A percentile compares a stretch with the other conserved stretches of the same genome.
These are phyloP conservation scores for Rhodofomes roseus DNA, from an alignment of 1,284 basidiomycete genomes.

Conservation along the genomic window DNA sequence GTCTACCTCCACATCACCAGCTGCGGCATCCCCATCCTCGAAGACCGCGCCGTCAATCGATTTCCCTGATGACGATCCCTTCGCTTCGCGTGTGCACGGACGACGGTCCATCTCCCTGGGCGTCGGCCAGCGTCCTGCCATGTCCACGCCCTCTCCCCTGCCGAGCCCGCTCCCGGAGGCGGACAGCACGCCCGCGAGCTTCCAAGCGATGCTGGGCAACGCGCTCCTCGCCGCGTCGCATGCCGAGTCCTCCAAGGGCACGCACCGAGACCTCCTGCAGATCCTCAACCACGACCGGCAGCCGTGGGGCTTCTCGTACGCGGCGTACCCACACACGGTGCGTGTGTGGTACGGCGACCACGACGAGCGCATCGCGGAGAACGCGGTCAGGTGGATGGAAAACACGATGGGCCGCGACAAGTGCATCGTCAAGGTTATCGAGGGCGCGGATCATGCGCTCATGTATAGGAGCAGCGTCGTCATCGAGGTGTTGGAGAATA, in stretches of 20 bases:
- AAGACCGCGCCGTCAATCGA: constrained; percentile 14
- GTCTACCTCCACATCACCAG: constrained; percentile 23
- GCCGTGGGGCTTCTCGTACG: constrained; percentile 83
- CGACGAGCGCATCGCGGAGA: constrained; percentile 90
- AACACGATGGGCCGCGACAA: constrained; percentile 72
- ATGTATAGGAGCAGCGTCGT: constrained; percentile 90
- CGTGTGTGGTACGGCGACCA: constrained; percentile 91
- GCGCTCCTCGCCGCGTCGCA: constrained; percentile 93
- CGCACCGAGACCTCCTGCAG: constrained; percentile 86
- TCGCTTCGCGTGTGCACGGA: constrained; percentile 38
- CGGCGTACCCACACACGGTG: constrained; percentile 74
- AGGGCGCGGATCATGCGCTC: constrained; percentile 86
- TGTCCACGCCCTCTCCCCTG: constrained; percentile 48
- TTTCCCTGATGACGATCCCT: constrained; percentile 9
- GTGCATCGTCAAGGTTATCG: constrained; percentile 79
- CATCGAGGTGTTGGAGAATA: constrained; percentile 80
- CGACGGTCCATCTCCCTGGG: constrained; percentile 67
- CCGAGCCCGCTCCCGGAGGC: constrained; percentile 23
- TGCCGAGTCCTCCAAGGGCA: constrained; percentile 88
- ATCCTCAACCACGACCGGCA: constrained; percentile 85
- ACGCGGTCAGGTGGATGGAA: constrained; percentile 89
- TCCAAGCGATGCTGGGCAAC: constrained; percentile 73
- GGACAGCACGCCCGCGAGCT: constrained; percentile 31
- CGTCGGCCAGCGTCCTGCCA: constrained; percentile 29
- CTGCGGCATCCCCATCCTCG: not conserved